Evolutionary conservation across 108 stramenopile species (phyloP).

Genomic region (Cyclotella cryptica): DNA sequence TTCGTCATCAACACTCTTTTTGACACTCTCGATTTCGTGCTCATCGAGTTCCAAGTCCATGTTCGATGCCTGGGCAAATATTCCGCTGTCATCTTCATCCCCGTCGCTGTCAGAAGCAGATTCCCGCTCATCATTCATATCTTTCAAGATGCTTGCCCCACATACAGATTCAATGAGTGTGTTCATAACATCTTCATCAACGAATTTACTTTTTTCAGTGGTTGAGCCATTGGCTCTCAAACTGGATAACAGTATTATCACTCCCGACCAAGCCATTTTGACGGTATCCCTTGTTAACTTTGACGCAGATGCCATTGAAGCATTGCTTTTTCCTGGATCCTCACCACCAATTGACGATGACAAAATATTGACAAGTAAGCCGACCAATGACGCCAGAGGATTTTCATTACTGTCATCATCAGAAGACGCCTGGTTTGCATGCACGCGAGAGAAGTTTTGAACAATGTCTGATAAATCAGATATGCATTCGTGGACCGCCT

Average conservation of each 20-base stretch:
- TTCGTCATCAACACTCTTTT: slow-evolving; percentile 20
- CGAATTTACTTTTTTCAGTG: slow-evolving; percentile 1
- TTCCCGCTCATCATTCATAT: slow-evolving; percentile 27
- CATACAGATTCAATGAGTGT: slow-evolving; percentile 72
- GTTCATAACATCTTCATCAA: slow-evolving; percentile 64
- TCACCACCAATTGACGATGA: slow-evolving; percentile 74
- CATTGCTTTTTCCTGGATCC: slow-evolving; percentile 26
- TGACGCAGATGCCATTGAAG: slow-evolving; percentile 67
- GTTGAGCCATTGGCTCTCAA: slow-evolving; percentile 3
- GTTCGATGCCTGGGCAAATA: slow-evolving; percentile 12
- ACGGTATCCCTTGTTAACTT: slow-evolving; percentile 79
- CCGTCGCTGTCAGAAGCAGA: slow-evolving; percentile 37
- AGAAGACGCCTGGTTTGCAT: slow-evolving; percentile 9
- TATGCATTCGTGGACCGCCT: slow-evolving; percentile 67
- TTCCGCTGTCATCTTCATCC: slow-evolving; percentile 48
- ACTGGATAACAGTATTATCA: slow-evolving; percentile 33
- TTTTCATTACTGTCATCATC: slow-evolving; percentile 53
- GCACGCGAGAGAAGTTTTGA: slow-evolving; percentile 25
- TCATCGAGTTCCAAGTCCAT: slow-evolving; percentile 52
- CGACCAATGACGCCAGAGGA: slow-evolving; percentile 66
- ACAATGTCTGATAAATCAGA: slow-evolving; percentile 60
- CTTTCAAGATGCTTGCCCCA: slow-evolving; percentile 28
- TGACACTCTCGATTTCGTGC: slow-evolving; percentile 19
- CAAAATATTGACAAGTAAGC: slow-evolving; percentile 69
- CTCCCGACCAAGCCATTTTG: slow-evolving; percentile 73